Evolutionary conservation across 305 asterid species (phyloP), one percentile per base, ranked within the genome.

Genomic region (Striga hermonthica): DNA sequence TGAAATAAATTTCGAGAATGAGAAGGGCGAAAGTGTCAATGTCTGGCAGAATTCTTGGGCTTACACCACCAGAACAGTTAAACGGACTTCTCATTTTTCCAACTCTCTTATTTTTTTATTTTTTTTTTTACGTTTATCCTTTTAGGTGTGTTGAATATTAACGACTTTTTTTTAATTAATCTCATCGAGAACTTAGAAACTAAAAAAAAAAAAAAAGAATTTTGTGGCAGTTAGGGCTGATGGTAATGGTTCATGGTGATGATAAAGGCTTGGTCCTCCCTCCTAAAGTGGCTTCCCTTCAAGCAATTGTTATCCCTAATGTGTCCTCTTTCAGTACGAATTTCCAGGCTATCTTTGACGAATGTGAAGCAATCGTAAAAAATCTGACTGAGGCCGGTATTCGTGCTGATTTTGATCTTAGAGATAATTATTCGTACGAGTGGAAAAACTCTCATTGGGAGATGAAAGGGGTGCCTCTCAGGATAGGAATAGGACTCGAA

Each of bases 231-330:
- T 85, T 91, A 54, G 98, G 98, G 48, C 97, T 91, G 70, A 91
- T 91, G 98, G 72, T 91, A 49, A 91, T 91, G 98, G 86, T 78
- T 72, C 98, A 91, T 57, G 97, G 98, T 48, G 98, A 91, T 70
- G 92, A 91, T 68, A 91, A 87, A 9, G 96, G 96, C 54, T 73
- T 88, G 77, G 89, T 88, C 45, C 77, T 88, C 67, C 96, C 96
- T 70, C 96, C 96, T 55, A 88, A 84, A 81, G 86, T 84, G 50
- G 88, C 96, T 70, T 70, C 91, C 36, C 44, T 74, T 62, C 96
- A 88, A 82, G 88, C 80, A 37, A 71, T 88, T 62, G 91, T 88
- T 48, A 72, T 88, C 49, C 95, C 91, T 22, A 22, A 22, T 4
- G 95, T 86, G 45, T 89, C 96, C 40, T 88, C 79, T 69, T 86